These are phyloP conservation scores for Plectranthus barbatus DNA, from an alignment of 257 asterid genomes.

Conservation along the genomic window DNA sequence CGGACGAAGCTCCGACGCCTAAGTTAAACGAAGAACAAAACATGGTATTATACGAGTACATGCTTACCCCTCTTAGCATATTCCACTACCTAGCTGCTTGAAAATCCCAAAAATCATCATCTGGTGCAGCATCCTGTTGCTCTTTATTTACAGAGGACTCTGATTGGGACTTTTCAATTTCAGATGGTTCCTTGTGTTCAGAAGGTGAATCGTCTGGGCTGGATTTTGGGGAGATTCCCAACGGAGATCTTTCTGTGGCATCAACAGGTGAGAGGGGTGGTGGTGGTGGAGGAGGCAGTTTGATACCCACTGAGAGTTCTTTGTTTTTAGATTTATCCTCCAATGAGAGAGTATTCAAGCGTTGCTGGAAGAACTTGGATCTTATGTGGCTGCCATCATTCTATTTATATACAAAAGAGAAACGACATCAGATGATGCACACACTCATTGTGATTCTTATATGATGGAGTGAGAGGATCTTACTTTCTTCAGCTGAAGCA, in stretches of 20 bases:
- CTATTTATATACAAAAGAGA: slow-evolving; percentile 25
- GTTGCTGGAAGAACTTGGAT: slow-evolving; percentile 87
- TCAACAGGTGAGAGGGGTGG: slow-evolving; percentile 53
- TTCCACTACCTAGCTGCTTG: slow-evolving; percentile 69
- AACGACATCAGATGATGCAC: background rate
- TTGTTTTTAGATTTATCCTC: slow-evolving; percentile 47
- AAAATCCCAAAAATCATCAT: slow-evolving; percentile 96
- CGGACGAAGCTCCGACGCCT: background rate
- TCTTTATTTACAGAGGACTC: slow-evolving; percentile 30
- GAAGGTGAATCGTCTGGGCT: slow-evolving; percentile 26
- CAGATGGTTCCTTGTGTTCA: slow-evolving; percentile 16
- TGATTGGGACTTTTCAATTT: slow-evolving; percentile 17
- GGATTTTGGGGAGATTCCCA: slow-evolving; percentile 25
- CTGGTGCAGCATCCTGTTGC: slow-evolving; percentile 37
- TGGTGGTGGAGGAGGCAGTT: slow-evolving; percentile 72
- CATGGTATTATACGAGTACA: background rate
- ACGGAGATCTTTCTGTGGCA: slow-evolving; percentile 34
- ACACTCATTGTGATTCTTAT: background rate
- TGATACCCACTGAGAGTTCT: slow-evolving; percentile 39
- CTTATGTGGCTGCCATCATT: slow-evolving; percentile 43
- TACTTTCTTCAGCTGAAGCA: slow-evolving; percentile 81
- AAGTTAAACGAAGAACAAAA: background rate
- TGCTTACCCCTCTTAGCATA: background rate
- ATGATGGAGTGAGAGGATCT: slow-evolving; percentile 6
- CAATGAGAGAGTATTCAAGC: slow-evolving; percentile 53